These are phyloP conservation scores for Heritiera fomes DNA, from an alignment of 345 rosid species.

Conservation along the genomic window DNA sequence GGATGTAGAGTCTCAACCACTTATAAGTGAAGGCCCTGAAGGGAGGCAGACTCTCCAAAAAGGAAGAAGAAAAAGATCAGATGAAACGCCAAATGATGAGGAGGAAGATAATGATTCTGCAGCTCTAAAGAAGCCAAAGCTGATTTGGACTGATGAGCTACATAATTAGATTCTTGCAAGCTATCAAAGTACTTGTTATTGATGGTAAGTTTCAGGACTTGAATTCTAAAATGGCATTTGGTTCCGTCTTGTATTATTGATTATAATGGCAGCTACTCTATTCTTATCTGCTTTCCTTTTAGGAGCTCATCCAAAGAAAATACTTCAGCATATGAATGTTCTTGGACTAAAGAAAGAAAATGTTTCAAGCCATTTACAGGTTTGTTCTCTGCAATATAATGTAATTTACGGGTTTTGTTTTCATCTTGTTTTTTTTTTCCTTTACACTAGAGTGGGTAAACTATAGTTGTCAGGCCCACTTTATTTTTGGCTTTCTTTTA, in stretches of 20 bases:
- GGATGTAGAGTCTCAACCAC: constrained; percentile 18
- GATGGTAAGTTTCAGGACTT: constrained; percentile 34
- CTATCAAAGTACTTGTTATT: constrained; percentile 38
- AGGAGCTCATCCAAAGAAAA: constrained; percentile 52
- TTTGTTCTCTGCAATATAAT: constrained; percentile 16
- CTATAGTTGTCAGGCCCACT: neutral
- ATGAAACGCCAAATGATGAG: constrained; percentile 14
- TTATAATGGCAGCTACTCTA: neutral
- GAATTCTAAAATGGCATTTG: neutral
- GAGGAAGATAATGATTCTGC: constrained; percentile 16
- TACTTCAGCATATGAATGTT: constrained; percentile 48
- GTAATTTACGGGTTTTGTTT: too few species aligned
- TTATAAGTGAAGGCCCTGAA: neutral
- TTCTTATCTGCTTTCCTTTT: constrained; percentile 12
- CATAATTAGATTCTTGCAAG: constrained; percentile 42
- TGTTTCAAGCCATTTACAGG: constrained; percentile 59
- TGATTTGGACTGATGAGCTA: constrained; percentile 45
- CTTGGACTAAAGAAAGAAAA: constrained; percentile 40
- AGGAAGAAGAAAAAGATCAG: constrained; percentile 30
- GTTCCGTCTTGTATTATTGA: neutral
- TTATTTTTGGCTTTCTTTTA: neutral
- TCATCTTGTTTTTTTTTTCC: neutral
- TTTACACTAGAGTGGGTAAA: neutral
- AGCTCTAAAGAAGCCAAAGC: constrained; percentile 40
- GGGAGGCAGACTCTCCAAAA: constrained; percentile 5